A percentile compares a stretch with the other conserved stretches of the same genome.
Conservation (phyloP, 768 basidiomycete species). For the Postia placenta region DNA sequence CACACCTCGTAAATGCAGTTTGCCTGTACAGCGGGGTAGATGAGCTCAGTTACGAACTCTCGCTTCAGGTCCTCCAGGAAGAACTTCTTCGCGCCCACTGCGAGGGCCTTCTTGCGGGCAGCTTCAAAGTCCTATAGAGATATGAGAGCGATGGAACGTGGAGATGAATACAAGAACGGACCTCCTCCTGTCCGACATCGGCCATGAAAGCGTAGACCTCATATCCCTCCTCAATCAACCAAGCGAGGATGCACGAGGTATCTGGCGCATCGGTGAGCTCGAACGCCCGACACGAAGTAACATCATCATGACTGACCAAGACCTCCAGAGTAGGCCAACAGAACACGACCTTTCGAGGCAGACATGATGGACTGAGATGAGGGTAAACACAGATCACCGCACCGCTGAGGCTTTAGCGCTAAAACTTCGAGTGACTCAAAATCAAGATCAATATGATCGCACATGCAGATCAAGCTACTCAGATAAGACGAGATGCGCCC, state of each 20-base stretch:
- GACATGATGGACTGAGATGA: constrained; percentile 19
- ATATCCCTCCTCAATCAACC: constrained; percentile 98
- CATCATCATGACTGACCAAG: constrained; percentile 56
- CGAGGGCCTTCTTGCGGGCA: constrained; percentile 82
- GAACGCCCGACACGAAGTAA: neutral
- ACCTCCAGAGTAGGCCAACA: constrained; percentile 97
- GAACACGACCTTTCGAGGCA: constrained; percentile 69
- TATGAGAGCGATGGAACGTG: neutral
- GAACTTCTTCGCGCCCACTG: constrained; percentile 94
- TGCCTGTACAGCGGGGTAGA: constrained; percentile 97
- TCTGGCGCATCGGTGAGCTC: constrained; percentile 40
- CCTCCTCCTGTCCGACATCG: constrained; percentile 90
- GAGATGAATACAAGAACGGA: constrained; percentile 19
- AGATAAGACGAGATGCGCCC: constrained; percentile 2
- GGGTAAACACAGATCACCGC: neutral
- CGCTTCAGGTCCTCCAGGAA: constrained; percentile 90
- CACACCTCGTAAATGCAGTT: constrained; percentile 97
- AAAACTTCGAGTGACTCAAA: neutral
- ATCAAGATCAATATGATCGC: neutral
- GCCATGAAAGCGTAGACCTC: constrained; percentile 98
- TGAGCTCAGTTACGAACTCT: constrained; percentile 93
- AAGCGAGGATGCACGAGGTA: constrained; percentile 98
- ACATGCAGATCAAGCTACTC: neutral
- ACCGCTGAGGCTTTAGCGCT: neutral
- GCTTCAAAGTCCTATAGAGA: constrained; percentile 79